Evolutionary conservation across 306 rosid species (phyloP).

Genomic region (Carpinus viminea): DNA sequence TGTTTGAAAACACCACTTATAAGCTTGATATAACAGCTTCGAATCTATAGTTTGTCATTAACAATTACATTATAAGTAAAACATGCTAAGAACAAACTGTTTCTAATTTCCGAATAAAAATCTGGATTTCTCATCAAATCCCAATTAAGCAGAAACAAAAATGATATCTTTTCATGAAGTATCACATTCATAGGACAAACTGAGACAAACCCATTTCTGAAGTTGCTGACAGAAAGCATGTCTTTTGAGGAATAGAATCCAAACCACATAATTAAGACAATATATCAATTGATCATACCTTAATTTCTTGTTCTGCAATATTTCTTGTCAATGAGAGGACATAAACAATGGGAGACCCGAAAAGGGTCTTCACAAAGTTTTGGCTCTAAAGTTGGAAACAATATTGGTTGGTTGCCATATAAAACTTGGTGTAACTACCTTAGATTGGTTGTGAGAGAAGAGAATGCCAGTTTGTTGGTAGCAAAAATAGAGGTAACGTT

Average conservation of each 20-base stretch:
- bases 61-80: constrained; percentile 10
- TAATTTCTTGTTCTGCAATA: neutral
- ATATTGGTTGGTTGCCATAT: constrained; percentile 20
- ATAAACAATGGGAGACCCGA: constrained; percentile 20
- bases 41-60: neutral
- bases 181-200: neutral
- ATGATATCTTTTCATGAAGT: neutral
- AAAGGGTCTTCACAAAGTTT: constrained; percentile 1
- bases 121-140: constrained; percentile 12
- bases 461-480: constrained; percentile 38
- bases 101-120: constrained; percentile 3
- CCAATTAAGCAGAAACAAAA: constrained; percentile 9
- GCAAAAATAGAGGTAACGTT: constrained; percentile 25
- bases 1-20: too few species aligned
- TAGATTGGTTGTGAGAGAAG: neutral
- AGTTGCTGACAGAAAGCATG: neutral
- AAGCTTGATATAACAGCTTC: neutral
- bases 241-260: too few species aligned
- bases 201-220: constrained; percentile 2
- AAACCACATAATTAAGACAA: neutral
- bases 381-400: neutral
- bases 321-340: constrained; percentile 11
- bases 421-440: constrained; percentile 10
- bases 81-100: constrained; percentile 6
- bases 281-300: constrained; percentile 32